phyloP scores from a whole-genome alignment of 192 early-diverging fungal species.

The Linnemannia hyalina region DNA sequence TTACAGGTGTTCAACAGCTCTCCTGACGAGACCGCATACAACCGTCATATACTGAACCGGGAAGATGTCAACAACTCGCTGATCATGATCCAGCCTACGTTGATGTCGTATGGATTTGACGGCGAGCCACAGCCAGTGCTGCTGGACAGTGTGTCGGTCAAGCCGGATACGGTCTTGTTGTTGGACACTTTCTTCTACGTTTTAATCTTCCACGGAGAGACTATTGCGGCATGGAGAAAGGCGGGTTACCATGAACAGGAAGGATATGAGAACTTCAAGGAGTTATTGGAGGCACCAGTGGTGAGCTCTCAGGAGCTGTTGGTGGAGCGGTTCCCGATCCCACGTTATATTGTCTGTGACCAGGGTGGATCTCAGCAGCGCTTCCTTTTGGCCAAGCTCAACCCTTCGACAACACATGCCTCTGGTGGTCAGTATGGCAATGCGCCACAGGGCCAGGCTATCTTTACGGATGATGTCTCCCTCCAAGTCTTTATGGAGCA shows the following conservation, averaged over 20 bases:
- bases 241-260: conserved; percentile 96
- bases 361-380: conserved; percentile 97
- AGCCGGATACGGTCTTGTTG: conserved; percentile 91
- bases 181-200: conserved; percentile 99
- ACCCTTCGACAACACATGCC: conserved; percentile 96
- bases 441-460: conserved; percentile 82
- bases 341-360: conserved; percentile 98
- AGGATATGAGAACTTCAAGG: conserved; percentile 95
- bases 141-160: conserved; percentile 98
- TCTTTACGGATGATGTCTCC: conserved; percentile 98
- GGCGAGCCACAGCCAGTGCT: conserved; percentile 90
- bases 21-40: conserved; percentile 97
- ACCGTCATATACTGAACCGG: conserved; percentile 90
- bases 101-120: conserved; percentile 94
- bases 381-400: conserved; percentile 97
- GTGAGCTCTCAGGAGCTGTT: conserved; percentile 92
- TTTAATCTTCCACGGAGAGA: conserved; percentile 98
- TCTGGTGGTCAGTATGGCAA: conserved; percentile 77
- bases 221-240: conserved; percentile 96
- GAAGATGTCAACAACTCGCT: conserved; percentile 98
- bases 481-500: conserved; percentile 98
- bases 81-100: conserved; percentile 99
- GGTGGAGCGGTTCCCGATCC: conserved; percentile 96
- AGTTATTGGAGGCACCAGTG: conserved; percentile 91
- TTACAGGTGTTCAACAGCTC: conserved; percentile 99